These are phyloP conservation scores for Populus hybrid DNA, from an alignment of 441 rosid genomes.

Conservation along the genomic window DNA sequence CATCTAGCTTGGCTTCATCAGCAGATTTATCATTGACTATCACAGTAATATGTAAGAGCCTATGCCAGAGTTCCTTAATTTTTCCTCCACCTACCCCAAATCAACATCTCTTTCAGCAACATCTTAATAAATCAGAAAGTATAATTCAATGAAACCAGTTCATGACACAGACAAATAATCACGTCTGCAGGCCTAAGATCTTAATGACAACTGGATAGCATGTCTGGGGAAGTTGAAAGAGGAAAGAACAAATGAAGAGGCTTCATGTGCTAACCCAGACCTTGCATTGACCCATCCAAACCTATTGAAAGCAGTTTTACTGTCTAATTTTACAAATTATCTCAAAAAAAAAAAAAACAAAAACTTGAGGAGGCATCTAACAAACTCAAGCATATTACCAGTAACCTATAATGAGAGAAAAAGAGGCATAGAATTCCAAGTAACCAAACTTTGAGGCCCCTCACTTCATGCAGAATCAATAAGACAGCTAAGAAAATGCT, in stretches of 20 bases:
- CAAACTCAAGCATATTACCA: neutral
- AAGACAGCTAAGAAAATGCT: constrained; percentile 6
- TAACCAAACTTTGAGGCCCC: neutral
- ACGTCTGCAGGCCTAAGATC: too few species aligned
- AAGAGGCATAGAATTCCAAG: neutral
- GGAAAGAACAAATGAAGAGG: neutral
- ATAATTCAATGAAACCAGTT: too few species aligned
- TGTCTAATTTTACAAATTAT: neutral
- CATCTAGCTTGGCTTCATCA: neutral
- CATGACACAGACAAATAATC: too few species aligned
- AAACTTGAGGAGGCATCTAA: neutral
- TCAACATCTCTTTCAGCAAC: neutral
- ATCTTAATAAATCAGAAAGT: too few species aligned
- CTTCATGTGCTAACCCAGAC: neutral
- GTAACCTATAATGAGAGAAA: neutral
- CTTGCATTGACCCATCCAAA: neutral
- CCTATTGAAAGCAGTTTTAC: neutral
- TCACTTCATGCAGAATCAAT: neutral
- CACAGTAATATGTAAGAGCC: neutral
- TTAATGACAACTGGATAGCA: too few species aligned
- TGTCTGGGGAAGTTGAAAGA: neutral
- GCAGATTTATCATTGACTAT: neutral
- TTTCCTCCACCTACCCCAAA: neutral
- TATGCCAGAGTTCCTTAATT: neutral
- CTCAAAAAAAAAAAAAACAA: neutral